Evolutionary conservation across 2,329 filamentous ascomycete species (phyloP), one percentile per base, ranked within the genome.

Genomic region (Whalleya microplaca): DNA sequence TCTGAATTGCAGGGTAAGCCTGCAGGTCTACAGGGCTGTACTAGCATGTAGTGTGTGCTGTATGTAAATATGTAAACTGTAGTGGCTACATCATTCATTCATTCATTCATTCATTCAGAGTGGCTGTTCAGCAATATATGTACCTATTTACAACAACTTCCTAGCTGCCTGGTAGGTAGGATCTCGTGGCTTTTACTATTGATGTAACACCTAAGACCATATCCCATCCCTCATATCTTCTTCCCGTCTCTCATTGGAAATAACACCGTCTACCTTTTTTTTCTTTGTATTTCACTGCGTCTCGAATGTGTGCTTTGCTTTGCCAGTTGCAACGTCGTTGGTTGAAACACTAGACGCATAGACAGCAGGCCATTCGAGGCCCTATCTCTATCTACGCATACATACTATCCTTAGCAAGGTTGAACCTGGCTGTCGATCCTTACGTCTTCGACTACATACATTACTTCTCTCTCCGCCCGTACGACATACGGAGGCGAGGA

Each of bases 341-440:
- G 44, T 18, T 21, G 29, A 16, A 23, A 27, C 12, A 46, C 29
- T 29, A 14, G 23, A 29, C 12, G 44, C 21, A 46, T 18, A 46
- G 29, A n/a, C 44, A 27, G n/a, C n/a, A 19, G 23, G 29, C 44
- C 18, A 46, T 46, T 46, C 23, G n/a, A 21, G 44, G 44, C 32
- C 32, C 32, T 37, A 3, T 37, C 4, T 37, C 32, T 12, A 5
- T 16, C 32, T 37, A 19, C 23, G 20, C 14, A 16, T 45, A 21
- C 21, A 9, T 27, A 16, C 23, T 23, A 45, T 27, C 7, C 5
- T 23, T 21, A 59, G 51, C 59, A 55, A 54, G 56, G 56, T 62
- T 56, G 59, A 60, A 53, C 57, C 57, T 62, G 54, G 55, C 50
- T 48, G 60, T 56, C 57, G 55, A 61, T 63, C 58, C 32, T 21